Base-by-base conservation (phyloP, 2,329 filamentous ascomycete genomes). In the Nakataea oryzae region DNA sequence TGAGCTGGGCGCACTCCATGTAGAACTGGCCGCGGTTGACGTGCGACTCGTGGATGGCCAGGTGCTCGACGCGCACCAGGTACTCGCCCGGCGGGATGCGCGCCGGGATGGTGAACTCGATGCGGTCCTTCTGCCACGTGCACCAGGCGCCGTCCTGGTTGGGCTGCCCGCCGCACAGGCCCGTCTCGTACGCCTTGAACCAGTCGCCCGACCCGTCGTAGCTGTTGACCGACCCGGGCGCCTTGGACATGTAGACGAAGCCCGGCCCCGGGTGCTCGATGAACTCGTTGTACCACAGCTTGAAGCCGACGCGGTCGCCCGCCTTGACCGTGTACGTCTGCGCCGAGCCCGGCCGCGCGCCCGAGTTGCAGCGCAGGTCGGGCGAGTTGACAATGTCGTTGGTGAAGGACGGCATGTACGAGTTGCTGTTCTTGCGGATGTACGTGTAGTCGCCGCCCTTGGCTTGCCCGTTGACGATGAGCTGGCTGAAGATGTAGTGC, bases 271-370 rank as follows among this genome's bases (percentile, higher is more conserved):
- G 76, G 66, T 78, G 76, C 71, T 78, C 74, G 68, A 83, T 76
- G 68, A 78, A 69, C 66, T 79, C 74, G 69, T 77, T 75, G 74
- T 80, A 71, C 73, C 79, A 73, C 66, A 83, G 66, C 76, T 81
- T 74, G 74, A 81, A 72, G 67, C 77, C 72, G 70, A 83, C 68
- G 69, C 79, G 75, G 70, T 79, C 74, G 55, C 80, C 80, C 4
- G 79, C 75, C 62, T 76, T 76, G 64, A 81, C 79, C 2, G 71
- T 69, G 66, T 80, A 74, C 7, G 77, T 75, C 67, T 76, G 71
- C 24, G 76, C 77, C 26, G 67, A 66, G 54, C 71, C 70, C 1
- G 71, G 67, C 17, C 69, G 70, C 6, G 75, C 74, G 27, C 75
- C 74, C 64, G 73, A 72, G 69, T 81, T 80, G 70, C 78, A 81